Evolutionary conservation across 2,329 filamentous ascomycete genomes (phyloP).

Genomic region (Phaeomoniella chlamydospora): DNA sequence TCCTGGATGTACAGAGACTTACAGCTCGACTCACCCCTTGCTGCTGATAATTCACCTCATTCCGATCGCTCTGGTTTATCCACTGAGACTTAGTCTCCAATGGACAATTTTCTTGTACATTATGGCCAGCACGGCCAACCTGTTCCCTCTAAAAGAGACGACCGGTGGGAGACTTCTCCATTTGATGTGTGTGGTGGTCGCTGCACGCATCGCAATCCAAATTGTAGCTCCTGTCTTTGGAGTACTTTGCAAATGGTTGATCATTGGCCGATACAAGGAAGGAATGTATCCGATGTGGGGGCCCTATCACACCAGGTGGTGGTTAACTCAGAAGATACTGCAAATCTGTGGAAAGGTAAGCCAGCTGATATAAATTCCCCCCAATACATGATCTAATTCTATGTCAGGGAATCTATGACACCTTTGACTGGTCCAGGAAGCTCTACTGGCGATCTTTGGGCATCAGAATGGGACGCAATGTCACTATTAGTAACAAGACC

Average conservation of each 20-base stretch:
- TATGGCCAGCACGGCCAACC: slow-evolving; percentile 24
- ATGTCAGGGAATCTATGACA: slow-evolving; percentile 25
- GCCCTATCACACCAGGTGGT: slow-evolving; percentile 43
- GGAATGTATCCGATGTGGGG: slow-evolving; percentile 48
- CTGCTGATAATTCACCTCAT: slow-evolving; percentile 36
- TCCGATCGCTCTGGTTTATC: slow-evolving; percentile 35
- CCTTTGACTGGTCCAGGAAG: slow-evolving; percentile 22
- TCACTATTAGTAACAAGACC: slow-evolving; percentile 28
- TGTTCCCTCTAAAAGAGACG: slow-evolving; percentile 23
- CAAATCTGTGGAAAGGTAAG: slow-evolving; percentile 28
- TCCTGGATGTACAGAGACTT: slow-evolving; percentile 23
- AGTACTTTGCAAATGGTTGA: slow-evolving; percentile 39
- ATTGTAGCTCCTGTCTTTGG: slow-evolving; percentile 29
- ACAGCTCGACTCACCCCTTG: slow-evolving; percentile 34
- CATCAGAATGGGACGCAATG: slow-evolving; percentile 36
- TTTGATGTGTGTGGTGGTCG: slow-evolving; percentile 29
- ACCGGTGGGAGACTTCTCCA: slow-evolving; percentile 33
- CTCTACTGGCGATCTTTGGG: slow-evolving; percentile 39
- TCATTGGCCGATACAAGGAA: slow-evolving; percentile 38
- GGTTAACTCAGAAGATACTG: slow-evolving; percentile 40
- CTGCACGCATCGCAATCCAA: slow-evolving; percentile 25
- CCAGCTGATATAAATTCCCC: background rate
- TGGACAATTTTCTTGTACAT: slow-evolving; percentile 39
- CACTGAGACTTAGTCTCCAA: slow-evolving; percentile 34
- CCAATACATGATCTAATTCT: slow-evolving; percentile 1